Evolutionary conservation across 192 early-diverging fungal genomes (phyloP).

Genomic region (Chytriomyces sp.): DNA sequence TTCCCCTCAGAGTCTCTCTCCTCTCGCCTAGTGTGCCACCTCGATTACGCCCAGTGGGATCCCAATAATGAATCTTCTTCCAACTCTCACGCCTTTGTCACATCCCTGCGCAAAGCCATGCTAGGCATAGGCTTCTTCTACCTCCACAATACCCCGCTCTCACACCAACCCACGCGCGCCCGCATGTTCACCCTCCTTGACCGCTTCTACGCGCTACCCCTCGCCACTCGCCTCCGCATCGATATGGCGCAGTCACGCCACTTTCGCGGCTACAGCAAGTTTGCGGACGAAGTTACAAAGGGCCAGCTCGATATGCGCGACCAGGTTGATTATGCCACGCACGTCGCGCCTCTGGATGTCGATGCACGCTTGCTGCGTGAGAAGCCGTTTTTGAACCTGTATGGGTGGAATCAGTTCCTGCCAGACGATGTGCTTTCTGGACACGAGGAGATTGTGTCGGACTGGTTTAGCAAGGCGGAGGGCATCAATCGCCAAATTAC

Average conservation of each 20-base stretch:
- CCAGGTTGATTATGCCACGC: neutral
- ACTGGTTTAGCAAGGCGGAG: neutral
- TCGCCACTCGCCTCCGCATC: conserved; percentile 2
- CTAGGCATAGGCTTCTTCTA: conserved; percentile 4
- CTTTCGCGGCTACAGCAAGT: neutral
- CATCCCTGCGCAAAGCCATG: neutral
- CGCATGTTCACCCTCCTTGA: neutral
- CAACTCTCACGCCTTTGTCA: neutral
- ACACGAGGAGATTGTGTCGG: neutral
- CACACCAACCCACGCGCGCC: neutral
- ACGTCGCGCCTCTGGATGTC: neutral
- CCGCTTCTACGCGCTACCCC: neutral
- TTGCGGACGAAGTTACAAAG: neutral
- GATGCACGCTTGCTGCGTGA: neutral
- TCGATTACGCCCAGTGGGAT: neutral
- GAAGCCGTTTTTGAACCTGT: neutral
- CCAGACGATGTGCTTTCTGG: neutral
- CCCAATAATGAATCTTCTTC: neutral
- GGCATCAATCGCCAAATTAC: neutral
- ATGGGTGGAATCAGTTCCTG: conserved; percentile 3
- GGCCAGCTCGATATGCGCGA: neutral
- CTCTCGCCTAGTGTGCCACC: no score
- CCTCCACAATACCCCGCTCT: conserved; percentile 2
- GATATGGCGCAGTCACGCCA: conserved; percentile 10
- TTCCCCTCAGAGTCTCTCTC: no score